Percentiles rank a stretch among this genome's conserved stretches.
Conservation (phyloP, 192 early-diverging fungal species). For the Umbelopsis ramanniana region DNA sequence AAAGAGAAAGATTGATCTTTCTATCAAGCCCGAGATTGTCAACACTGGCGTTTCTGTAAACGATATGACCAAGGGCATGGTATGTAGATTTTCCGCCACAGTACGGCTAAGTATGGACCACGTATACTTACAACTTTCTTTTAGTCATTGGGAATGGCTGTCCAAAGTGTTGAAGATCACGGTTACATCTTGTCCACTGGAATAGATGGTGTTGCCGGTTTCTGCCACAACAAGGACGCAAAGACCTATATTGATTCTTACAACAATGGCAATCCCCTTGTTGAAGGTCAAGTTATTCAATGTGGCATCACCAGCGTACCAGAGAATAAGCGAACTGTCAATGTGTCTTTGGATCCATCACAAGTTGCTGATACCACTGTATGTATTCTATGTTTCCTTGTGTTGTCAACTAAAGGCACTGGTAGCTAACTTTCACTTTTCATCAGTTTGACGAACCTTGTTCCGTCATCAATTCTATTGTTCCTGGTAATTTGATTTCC, state of each 20-base stretch:
- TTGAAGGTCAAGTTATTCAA: conserved; percentile 77
- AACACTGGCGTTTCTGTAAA: conserved; percentile 69
- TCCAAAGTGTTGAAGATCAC: conserved; percentile 90
- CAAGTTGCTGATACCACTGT: conserved; percentile 56
- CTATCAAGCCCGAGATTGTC: conserved; percentile 75
- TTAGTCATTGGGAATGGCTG: conserved; percentile 64
- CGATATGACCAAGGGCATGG: conserved; percentile 75
- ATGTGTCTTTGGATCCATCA: conserved; percentile 67
- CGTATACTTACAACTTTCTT: background rate
- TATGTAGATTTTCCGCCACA: conserved; percentile 29
- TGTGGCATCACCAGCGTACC: conserved; percentile 66
- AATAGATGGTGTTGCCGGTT: conserved; percentile 68
- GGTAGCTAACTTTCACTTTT: background rate
- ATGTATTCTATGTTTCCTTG: background rate
- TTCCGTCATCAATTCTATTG: conserved; percentile 76
- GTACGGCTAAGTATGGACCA: conserved; percentile 5
- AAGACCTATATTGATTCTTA: conserved; percentile 63
- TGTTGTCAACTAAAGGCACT: too few relatives aligned
- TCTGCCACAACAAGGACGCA: conserved; percentile 73
- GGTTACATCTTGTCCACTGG: conserved; percentile 87
- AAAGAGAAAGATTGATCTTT: conserved; percentile 73
- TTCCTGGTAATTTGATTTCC: conserved; percentile 76
- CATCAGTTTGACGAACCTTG: conserved; percentile 41
- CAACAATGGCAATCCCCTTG: conserved; percentile 63
- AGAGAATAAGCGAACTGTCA: conserved; percentile 65